These are phyloP conservation scores for Quercus lobata DNA, from an alignment of 331 rosid species.

Conservation along the genomic window DNA sequence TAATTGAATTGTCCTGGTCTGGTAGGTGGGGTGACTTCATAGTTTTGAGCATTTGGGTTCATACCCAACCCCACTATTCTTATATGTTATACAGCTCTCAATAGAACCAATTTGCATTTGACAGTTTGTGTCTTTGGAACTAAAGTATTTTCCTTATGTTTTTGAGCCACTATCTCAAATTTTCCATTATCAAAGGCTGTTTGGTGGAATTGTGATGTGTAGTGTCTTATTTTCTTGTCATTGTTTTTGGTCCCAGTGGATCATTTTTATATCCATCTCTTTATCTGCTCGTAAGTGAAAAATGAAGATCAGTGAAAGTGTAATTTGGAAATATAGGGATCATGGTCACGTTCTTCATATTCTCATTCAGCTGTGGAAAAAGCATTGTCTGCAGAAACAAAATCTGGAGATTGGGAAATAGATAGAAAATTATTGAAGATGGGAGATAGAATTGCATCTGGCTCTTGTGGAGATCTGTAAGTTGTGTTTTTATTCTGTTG, in stretches of 20 bases:
- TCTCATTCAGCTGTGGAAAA: constrained; percentile 61
- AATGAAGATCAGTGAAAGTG: constrained; percentile 5
- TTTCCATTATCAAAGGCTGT: background rate
- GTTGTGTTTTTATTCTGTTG: constrained; percentile 24
- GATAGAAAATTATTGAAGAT: constrained; percentile 82
- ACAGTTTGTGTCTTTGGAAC: background rate
- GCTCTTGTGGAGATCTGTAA: constrained; percentile 98
- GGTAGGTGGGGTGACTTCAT: background rate
- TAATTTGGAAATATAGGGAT: constrained; percentile 55
- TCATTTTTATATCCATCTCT: background rate
- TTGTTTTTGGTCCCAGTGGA: background rate
- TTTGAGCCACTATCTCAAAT: background rate
- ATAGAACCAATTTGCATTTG: background rate
- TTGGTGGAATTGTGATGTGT: background rate
- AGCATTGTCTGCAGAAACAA: constrained; percentile 45
- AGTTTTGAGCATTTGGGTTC: background rate
- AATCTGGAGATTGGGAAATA: constrained; percentile 85
- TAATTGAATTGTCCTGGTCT: background rate
- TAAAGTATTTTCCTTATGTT: background rate
- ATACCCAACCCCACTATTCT: background rate
- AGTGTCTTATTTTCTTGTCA: background rate
- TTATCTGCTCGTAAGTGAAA: constrained; percentile 2
- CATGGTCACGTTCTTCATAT: constrained; percentile 83
- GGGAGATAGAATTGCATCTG: constrained; percentile 91
- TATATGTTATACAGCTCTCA: background rate